Percentiles rank a stretch among this genome's conserved stretches.
Conservation (phyloP, 1,284 basidiomycete genomes). For the Boletus subluridellus region DNA sequence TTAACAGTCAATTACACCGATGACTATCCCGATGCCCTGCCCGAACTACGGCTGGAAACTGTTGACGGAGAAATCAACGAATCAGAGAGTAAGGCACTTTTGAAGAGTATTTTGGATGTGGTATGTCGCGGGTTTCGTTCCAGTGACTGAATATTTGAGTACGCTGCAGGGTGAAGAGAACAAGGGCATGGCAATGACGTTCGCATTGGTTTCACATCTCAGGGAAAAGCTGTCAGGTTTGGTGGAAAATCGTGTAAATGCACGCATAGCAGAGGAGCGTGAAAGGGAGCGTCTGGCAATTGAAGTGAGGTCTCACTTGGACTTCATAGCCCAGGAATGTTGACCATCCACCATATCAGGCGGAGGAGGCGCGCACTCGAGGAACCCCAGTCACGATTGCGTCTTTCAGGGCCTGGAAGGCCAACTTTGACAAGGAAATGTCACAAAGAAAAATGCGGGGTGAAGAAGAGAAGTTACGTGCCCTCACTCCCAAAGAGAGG, state of each 20-base stretch:
- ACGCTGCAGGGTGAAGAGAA: conserved; percentile 77
- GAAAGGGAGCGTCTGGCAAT: conserved; percentile 71
- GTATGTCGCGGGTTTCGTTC: conserved; percentile 44
- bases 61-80: conserved; percentile 70
- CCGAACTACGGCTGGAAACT: conserved; percentile 66
- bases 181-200: conserved; percentile 96
- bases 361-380: conserved; percentile 81
- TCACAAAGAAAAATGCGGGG: conserved; percentile 57
- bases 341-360: conserved; percentile 47
- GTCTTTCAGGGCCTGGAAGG: conserved; percentile 81
- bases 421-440: conserved; percentile 70
- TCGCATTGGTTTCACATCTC: conserved; percentile 86
- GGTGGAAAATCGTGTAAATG: conserved; percentile 58
- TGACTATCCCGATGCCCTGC: conserved; percentile 74
- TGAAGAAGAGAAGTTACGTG: conserved; percentile 81
- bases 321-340: neutral
- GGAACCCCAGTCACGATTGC: conserved; percentile 87
- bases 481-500: conserved; percentile 76
- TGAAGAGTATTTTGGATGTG: conserved; percentile 59
- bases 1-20: conserved; percentile 70
- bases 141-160: conserved; percentile 2
- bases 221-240: conserved; percentile 73
- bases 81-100: conserved; percentile 52
- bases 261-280: conserved; percentile 57
- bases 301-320: conserved; percentile 52